Evolutionary conservation across 2,329 filamentous ascomycete genomes (phyloP).

Genomic region (Colletotrichum musicola): DNA sequence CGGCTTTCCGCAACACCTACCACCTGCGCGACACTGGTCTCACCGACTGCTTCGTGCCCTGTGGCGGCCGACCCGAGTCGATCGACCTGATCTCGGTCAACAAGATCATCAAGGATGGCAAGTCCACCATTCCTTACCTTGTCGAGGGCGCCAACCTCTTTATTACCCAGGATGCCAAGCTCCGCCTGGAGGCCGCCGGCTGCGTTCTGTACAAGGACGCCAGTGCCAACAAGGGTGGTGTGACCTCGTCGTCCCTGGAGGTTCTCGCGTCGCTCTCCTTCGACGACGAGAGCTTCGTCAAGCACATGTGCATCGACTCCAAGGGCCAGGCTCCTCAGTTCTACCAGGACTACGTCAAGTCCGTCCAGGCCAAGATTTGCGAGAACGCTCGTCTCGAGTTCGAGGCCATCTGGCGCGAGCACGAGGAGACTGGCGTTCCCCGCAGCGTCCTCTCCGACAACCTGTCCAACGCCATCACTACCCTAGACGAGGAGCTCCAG

Average conservation of each 20-base stretch:
- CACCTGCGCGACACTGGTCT: constrained; percentile 83
- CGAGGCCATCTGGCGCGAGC: constrained; percentile 97
- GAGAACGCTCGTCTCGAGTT: constrained; percentile 95
- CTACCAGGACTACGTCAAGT: constrained; percentile 92
- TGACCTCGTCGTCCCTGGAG: constrained; percentile 96
- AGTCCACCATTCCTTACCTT: constrained; percentile 89
- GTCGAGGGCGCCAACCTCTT: constrained; percentile 98
- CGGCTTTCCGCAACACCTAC: constrained; percentile 96
- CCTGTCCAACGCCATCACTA: constrained; percentile 93
- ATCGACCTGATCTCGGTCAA: constrained; percentile 91
- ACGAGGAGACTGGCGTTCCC: constrained; percentile 82
- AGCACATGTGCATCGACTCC: constrained; percentile 91
- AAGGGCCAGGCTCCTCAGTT: constrained; percentile 84
- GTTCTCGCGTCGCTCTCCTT: constrained; percentile 95
- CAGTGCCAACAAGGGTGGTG: constrained; percentile 97
- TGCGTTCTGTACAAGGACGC: constrained; percentile 98
- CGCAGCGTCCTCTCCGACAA: constrained; percentile 92
- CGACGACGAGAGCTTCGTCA: constrained; percentile 86
- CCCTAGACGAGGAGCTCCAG: constrained; percentile 95
- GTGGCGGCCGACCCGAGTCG: constrained; percentile 94
- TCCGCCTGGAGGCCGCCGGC: constrained; percentile 94
- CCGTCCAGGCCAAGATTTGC: constrained; percentile 91
- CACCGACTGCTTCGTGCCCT: constrained; percentile 94
- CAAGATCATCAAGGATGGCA: constrained; percentile 91
- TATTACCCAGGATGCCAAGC: constrained; percentile 98